phyloP scores from a whole-genome alignment of 2,329 filamentous ascomycete species.

The Arthroderma sp. region DNA sequence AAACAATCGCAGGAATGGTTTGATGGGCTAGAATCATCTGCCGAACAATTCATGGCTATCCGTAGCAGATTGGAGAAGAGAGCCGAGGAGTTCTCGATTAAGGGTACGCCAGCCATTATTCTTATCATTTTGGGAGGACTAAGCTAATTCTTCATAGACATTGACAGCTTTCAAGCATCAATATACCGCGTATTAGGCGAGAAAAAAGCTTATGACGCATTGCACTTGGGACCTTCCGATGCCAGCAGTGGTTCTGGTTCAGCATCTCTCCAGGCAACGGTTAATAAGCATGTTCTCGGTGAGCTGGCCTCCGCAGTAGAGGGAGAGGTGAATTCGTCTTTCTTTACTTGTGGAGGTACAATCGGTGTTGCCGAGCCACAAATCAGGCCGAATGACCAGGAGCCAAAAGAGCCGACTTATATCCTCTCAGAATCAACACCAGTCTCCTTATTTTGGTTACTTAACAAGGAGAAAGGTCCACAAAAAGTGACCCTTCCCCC shows the following conservation, averaged over 20 bases:
- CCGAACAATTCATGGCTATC: neutral
- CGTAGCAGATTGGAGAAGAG: neutral
- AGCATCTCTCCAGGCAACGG: neutral
- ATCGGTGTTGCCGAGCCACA: constrained; percentile 3
- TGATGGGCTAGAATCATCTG: neutral
- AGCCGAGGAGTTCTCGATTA: no score
- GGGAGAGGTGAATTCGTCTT: constrained; percentile 2
- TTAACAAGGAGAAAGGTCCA: neutral
- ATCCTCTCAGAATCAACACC: constrained; percentile 5
- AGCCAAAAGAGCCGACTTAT: neutral
- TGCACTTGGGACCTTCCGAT: neutral
- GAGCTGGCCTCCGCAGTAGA: constrained; percentile 7
- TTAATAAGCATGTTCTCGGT: neutral
- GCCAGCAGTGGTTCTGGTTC: neutral
- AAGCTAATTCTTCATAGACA: neutral
- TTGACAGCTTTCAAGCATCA: neutral
- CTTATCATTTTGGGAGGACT: neutral
- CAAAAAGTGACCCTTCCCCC: constrained; percentile 5
- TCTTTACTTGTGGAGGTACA: constrained; percentile 11
- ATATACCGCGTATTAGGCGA: neutral
- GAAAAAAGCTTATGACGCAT: neutral
- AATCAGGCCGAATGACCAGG: neutral
- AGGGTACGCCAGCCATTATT: neutral
- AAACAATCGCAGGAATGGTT: neutral
- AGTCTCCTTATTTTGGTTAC: constrained; percentile 9